Evolutionary conservation across 1,284 basidiomycete genomes (phyloP), one percentile per base, ranked within the genome.

Genomic region (Mycena sp.): DNA sequence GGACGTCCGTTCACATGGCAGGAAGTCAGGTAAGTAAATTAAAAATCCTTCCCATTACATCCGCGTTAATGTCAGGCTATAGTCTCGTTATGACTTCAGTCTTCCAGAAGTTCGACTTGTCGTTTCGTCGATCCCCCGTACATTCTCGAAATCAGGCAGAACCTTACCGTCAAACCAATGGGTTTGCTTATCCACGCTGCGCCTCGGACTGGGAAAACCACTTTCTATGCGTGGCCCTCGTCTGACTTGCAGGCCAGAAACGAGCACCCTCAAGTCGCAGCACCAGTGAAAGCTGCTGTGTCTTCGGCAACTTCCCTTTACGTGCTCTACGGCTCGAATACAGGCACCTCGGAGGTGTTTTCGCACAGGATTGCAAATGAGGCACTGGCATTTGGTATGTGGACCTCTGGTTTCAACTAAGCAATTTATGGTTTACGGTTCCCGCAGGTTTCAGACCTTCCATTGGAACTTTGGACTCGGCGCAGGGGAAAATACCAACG

Each of bases 261-360:
- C n/a, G n/a, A n/a, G n/a, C n/a, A n/a, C n/a, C n/a, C n/a, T n/a
- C n/a, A n/a, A n/a, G n/a, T n/a, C n/a, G n/a, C n/a, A n/a, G n/a
- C n/a, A n/a, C n/a, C n/a, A n/a, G n/a, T n/a, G n/a, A n/a, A n/a
- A n/a, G n/a, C n/a, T n/a, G n/a, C n/a, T n/a, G n/a, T n/a, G n/a
- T n/a, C n/a, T n/a, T 35, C 32, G 32, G 32, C 9, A 35, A 7
- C 32, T 14, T 14, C 78, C 51, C 58, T 83, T 58, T 78, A 81
- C 56, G 72, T 83, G 3, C 67, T 83, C 56, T 83, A 81, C 70
- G 83, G 82, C 7, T 83, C 81, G 44, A 86, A 86, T 70, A 81
- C 82, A 3, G 84, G 84, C 17, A 83, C 83, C 0, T 84, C 80
- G 38, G 81, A 85, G 70, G 77, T 79, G 14, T 83, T 86, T 64